Percentiles rank a stretch among this genome's conserved stretches.
Evolutionary conservation across 129 eudicot species (phyloP).

Genomic region (Escallonia rubra): DNA sequence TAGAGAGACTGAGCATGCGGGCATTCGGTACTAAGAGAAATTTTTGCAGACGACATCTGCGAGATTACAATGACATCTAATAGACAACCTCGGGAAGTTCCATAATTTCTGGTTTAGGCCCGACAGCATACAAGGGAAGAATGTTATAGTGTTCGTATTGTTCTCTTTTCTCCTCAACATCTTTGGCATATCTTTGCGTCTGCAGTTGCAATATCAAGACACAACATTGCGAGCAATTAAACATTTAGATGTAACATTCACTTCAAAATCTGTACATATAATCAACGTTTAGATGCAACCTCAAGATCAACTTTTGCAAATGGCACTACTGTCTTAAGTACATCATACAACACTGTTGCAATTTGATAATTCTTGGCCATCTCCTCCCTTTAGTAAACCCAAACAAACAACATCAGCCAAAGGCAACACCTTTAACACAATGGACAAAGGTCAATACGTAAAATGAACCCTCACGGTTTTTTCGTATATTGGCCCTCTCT

Average conservation of each 20-base stretch:
- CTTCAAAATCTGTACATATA: background rate
- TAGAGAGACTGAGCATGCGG: background rate
- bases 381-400: conserved; percentile 54
- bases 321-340: conserved; percentile 79
- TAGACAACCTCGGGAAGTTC: conserved; percentile 86
- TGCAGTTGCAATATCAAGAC: conserved; percentile 26
- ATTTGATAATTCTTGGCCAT: conserved; percentile 89
- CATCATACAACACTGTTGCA: conserved; percentile 91
- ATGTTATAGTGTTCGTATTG: conserved; percentile 81
- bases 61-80: conserved; percentile 7
- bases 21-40: background rate
- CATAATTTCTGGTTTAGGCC: conserved; percentile 88
- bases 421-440: background rate
- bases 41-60: background rate
- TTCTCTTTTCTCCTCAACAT: conserved; percentile 73
- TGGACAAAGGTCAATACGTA: background rate
- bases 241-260: conserved; percentile 2
- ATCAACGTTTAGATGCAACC: conserved; percentile 32
- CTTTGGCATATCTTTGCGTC: conserved; percentile 68
- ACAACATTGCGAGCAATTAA: background rate
- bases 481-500: conserved; percentile 80
- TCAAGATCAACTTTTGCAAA: conserved; percentile 47
- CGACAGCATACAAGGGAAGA: conserved; percentile 82
- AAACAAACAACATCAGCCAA: conserved; percentile 8
- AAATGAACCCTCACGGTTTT: conserved; percentile 68